Conservation (phyloP, 345 rosid species). For the Syzygium jambos region DNA sequence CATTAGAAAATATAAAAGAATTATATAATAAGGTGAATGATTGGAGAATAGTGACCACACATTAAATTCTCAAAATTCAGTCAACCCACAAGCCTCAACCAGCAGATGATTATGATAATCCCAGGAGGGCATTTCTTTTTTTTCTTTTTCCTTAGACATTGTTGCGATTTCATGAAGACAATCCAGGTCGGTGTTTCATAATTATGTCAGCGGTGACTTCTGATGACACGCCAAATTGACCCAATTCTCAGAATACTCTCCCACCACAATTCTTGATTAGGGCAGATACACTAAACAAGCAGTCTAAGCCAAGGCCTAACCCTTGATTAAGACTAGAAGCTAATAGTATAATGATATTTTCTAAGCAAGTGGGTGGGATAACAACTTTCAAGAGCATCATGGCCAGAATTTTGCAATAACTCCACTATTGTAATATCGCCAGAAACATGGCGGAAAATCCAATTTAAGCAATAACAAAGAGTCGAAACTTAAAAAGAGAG, state of each 20-base stretch:
- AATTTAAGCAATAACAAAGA: neutral
- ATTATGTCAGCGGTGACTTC: neutral
- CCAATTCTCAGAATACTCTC: neutral
- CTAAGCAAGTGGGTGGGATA: neutral
- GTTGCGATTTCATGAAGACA: neutral
- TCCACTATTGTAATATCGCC: constrained; percentile 8
- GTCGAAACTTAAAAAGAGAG: constrained; percentile 16
- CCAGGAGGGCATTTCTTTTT: neutral
- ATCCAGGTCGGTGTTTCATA: neutral
- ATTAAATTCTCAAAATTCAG: neutral
- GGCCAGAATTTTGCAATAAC: constrained; percentile 14
- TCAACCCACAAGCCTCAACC: neutral
- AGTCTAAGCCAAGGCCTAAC: neutral
- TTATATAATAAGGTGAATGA: neutral
- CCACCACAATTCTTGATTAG: neutral
- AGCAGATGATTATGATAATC: neutral
- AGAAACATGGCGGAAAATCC: neutral
- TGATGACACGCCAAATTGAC: neutral
- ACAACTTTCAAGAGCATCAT: neutral
- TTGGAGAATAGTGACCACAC: neutral
- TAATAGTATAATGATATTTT: neutral
- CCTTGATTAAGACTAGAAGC: neutral
- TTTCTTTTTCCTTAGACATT: neutral
- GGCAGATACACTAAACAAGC: neutral
- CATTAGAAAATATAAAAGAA: neutral